phyloP scores from a whole-genome alignment of 257 asterid genomes.

The Cinchona pubescens region DNA sequence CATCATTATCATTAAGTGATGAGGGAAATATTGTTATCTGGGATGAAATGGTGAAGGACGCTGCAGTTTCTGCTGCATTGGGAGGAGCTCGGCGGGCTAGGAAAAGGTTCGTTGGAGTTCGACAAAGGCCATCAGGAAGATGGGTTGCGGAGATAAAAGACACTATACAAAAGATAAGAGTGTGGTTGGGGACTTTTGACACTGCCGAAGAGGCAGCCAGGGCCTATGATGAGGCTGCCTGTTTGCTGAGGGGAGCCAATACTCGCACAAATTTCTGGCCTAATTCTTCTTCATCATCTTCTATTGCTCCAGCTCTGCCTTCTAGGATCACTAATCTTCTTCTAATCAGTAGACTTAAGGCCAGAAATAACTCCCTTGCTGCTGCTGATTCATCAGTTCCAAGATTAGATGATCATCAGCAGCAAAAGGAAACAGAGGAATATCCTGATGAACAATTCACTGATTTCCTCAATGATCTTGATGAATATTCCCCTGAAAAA shows the following conservation, averaged over 20 bases:
- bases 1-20: not conserved
- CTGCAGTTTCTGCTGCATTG: slow-evolving; percentile 34
- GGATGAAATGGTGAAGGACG: slow-evolving; percentile 59
- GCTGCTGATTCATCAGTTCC: slow-evolving; percentile 16
- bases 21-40: slow-evolving; percentile 31
- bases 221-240: slow-evolving; percentile 75
- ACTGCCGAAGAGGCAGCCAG: slow-evolving; percentile 82
- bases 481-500: slow-evolving; percentile 26
- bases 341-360: slow-evolving; percentile 59
- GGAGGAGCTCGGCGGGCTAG: slow-evolving; percentile 50
- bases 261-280: slow-evolving; percentile 90
- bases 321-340: slow-evolving; percentile 71
- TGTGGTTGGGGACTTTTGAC: slow-evolving; percentile 78
- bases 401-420: slow-evolving; percentile 16
- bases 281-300: slow-evolving; percentile 32
- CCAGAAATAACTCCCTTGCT: slow-evolving; percentile 46
- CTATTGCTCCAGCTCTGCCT: slow-evolving; percentile 61
- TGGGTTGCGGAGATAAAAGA: slow-evolving; percentile 89
- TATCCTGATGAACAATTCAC: slow-evolving; percentile 37
- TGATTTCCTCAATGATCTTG: slow-evolving; percentile 57
- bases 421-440: slow-evolving; percentile 16
- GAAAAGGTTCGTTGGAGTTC: slow-evolving; percentile 68
- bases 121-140: slow-evolving; percentile 78
- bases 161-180: slow-evolving; percentile 71
- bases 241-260: slow-evolving; percentile 80